These are phyloP conservation scores for Colletotrichum trifolii DNA, from an alignment of 2,329 filamentous ascomycete species.

Conservation along the genomic window DNA sequence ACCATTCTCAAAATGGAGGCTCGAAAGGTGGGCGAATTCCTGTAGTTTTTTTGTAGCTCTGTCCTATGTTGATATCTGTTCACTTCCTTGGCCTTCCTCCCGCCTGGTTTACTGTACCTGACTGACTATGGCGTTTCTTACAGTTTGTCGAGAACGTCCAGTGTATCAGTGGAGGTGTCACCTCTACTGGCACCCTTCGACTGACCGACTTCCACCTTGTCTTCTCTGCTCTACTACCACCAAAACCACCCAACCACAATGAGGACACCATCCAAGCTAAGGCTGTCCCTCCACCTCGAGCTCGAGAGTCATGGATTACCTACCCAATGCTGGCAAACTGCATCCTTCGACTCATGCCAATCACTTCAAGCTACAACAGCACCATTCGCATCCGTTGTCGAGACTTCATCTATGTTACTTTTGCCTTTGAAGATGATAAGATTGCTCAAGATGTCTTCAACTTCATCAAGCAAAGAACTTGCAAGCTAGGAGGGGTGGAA, in stretches of 20 bases:
- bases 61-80: too few relatives aligned
- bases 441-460: constrained; percentile 88
- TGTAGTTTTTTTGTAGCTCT: too few relatives aligned
- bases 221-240: constrained; percentile 56
- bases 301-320: constrained; percentile 87
- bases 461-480: constrained; percentile 83
- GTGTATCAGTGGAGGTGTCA: constrained; percentile 68
- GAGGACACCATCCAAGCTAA: constrained; percentile 7
- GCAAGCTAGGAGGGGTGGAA: constrained; percentile 83
- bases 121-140: neutral
- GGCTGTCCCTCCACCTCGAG: constrained; percentile 42
- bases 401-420: constrained; percentile 93
- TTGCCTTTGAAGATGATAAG: constrained; percentile 82
- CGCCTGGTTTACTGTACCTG: too few relatives aligned
- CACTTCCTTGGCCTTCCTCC: too few relatives aligned
- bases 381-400: constrained; percentile 89
- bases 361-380: constrained; percentile 76
- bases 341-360: constrained; percentile 78
- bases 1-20: constrained; percentile 49
- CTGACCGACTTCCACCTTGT: constrained; percentile 72
- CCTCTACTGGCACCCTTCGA: constrained; percentile 67
- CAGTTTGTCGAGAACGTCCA: constrained; percentile 69
- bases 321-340: constrained; percentile 92
- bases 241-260: constrained; percentile 40
- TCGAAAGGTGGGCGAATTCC: constrained; percentile 49